Percentiles rank a stretch among this genome's conserved stretches.
Conservation (phyloP, 148 eudicot genomes). For the Diospyros lotus region DNA sequence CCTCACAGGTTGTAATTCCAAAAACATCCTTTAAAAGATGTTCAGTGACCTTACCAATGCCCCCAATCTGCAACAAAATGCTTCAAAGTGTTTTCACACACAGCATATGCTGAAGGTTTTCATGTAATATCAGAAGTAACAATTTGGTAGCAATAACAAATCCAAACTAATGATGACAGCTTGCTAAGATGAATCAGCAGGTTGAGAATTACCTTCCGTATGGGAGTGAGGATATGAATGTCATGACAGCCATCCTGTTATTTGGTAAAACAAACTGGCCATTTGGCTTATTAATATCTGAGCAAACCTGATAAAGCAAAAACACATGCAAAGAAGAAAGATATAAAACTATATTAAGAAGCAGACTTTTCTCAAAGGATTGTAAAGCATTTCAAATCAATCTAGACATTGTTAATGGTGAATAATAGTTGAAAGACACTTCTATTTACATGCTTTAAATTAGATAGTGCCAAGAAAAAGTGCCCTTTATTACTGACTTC, state of each 20-base stretch:
- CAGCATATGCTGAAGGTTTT: not conserved
- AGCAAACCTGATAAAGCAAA: constrained; percentile 57
- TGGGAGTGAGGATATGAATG: constrained; percentile 88
- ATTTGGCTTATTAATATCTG: constrained; percentile 97
- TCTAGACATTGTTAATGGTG: not conserved
- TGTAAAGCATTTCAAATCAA: not conserved
- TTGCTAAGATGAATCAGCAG: constrained; percentile 2
- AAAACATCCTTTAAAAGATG: constrained; percentile 67
- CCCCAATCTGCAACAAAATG: constrained; percentile 69
- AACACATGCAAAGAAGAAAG: constrained; percentile 1
- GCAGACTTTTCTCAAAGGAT: not conserved
- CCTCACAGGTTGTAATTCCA: constrained; percentile 80
- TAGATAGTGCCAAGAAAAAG: not conserved
- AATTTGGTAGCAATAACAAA: constrained; percentile 2
- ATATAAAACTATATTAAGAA: not conserved
- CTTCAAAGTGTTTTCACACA: constrained; percentile 1
- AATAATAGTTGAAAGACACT: not conserved
- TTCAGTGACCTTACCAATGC: constrained; percentile 97
- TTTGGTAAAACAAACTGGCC: constrained; percentile 91
- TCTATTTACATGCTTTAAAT: not conserved
- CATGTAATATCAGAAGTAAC: not conserved
- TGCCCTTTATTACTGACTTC: not conserved
- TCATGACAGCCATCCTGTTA: constrained; percentile 78
- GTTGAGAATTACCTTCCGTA: constrained; percentile 65
- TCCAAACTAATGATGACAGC: not conserved